Evolutionary conservation across 192 early-diverging fungal genomes (phyloP), one percentile per base, ranked within the genome.

Genomic region (Rhizophagus prolifer): DNA sequence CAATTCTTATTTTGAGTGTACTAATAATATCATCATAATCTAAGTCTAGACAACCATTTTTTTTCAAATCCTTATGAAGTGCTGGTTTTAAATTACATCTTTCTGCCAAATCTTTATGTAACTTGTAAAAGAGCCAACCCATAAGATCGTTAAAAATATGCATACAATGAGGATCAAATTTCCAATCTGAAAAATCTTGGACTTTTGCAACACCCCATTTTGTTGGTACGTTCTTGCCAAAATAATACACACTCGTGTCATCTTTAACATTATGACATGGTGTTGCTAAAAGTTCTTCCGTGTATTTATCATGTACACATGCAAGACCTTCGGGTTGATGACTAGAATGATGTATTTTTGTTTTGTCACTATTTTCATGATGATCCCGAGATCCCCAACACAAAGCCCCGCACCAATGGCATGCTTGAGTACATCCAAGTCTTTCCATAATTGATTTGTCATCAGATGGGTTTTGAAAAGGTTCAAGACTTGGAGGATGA

Each of bases 121-220:
- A 77, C 13, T 31, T 77, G 21, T 44, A 34, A 36, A 77, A 77
- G 28, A 77, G 70, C 76, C 76, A 77, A 46, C 76, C 31, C 65
- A 70, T 77, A 30, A 77, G 67, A 36, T 58, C 38, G 46, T 77
- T 77, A 61, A 77, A 77, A 41, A 47, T 4, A 16, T 50, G 1
- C 13, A 58, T 26, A 8, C 19, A 13, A 26, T 77, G 76, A 25
- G 65, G 1, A 13, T 68, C 65, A 70, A 77, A 77, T 60, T 31
- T 77, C 76, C 76, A 77, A 38, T 44, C 41, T 12, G 41, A 13
- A 44, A 44, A 44, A 44, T 44, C 41, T 12, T 13, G 41, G 2
- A 12, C 10, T 44, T 12, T 44, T 12, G 10, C 41, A 44, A 44
- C 41, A 12, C 10, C 10, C 41, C 41, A 44, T 44, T 44, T 44